phyloP scores from a whole-genome alignment of 1,139 yeast species.

The Pichia cactophila region DNA sequence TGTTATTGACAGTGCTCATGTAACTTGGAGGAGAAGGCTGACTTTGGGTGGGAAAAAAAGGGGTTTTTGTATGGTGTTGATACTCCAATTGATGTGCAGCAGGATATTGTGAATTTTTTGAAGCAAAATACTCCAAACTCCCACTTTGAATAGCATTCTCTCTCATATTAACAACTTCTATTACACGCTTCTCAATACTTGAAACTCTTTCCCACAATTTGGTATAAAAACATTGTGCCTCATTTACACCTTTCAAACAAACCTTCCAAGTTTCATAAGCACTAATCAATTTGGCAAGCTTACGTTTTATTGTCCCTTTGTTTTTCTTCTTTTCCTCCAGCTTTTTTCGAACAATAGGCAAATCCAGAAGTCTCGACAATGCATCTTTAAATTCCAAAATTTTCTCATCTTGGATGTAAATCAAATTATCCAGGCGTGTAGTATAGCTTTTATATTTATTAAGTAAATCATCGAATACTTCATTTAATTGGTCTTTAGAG shows the following conservation, averaged over 20 bases:
- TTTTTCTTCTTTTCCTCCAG: constrained; percentile 32
- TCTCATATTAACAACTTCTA: constrained; percentile 31
- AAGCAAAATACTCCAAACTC: constrained; percentile 3
- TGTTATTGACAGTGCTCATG: constrained; percentile 6
- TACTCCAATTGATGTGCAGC: background rate
- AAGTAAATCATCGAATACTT: constrained; percentile 65
- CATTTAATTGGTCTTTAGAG: constrained; percentile 42
- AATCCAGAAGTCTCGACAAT: constrained; percentile 51
- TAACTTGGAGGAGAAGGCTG: constrained; percentile 7
- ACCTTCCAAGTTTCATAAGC: constrained; percentile 49
- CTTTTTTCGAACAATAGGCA: constrained; percentile 34
- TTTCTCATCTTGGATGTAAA: constrained; percentile 52
- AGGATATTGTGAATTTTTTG: constrained; percentile 6
- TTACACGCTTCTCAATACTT: constrained; percentile 32
- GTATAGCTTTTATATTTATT: constrained; percentile 69
- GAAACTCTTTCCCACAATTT: constrained; percentile 42
- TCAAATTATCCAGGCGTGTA: constrained; percentile 59
- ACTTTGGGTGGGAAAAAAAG: background rate
- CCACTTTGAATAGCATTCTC: constrained; percentile 3
- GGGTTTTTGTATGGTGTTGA: constrained; percentile 2
- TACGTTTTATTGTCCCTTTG: constrained; percentile 24
- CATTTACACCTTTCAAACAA: constrained; percentile 49
- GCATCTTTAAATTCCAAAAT: constrained; percentile 48
- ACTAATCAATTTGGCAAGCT: constrained; percentile 41
- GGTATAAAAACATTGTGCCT: constrained; percentile 58